These are phyloP conservation scores for Psilocybe sp. DNA, from an alignment of 768 basidiomycete genomes.

Conservation along the genomic window DNA sequence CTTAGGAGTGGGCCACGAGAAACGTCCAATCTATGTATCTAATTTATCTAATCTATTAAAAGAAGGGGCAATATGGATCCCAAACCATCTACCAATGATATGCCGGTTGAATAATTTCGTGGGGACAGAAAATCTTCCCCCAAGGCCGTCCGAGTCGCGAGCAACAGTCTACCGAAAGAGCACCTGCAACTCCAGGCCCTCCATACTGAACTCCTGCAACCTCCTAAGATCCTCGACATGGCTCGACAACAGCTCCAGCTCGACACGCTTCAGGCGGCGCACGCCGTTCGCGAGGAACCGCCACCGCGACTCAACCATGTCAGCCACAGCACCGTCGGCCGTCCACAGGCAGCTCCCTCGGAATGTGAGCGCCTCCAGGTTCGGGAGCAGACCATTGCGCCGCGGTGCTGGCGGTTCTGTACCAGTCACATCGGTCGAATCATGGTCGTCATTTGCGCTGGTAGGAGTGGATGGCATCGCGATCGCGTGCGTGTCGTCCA, in stretches of 20 bases:
- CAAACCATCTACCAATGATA: no score
- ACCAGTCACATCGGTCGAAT: neutral
- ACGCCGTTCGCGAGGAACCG: slow-evolving; percentile 16
- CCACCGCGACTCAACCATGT: slow-evolving; percentile 36
- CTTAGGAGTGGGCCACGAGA: no score
- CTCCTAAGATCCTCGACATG: slow-evolving; percentile 28
- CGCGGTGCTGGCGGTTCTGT: neutral
- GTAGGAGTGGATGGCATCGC: no score
- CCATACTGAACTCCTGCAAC: slow-evolving; percentile 26
- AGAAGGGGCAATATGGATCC: no score
- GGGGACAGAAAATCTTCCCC: no score
- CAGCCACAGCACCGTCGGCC: slow-evolving; percentile 27
- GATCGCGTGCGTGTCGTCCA: neutral
- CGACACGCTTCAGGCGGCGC: slow-evolving; percentile 24
- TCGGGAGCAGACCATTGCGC: slow-evolving; percentile 19
- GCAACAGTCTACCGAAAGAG: slow-evolving; percentile 7
- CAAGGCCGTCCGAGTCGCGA: neutral
- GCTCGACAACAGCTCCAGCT: slow-evolving; percentile 26
- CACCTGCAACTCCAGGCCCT: slow-evolving; percentile 29
- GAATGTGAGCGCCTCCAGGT: slow-evolving; percentile 26
- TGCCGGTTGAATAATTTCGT: no score
- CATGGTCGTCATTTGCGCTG: neutral
- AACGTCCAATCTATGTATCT: no score
- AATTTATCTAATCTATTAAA: no score
- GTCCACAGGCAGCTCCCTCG: slow-evolving; percentile 27